Percentiles rank a stretch among this genome's conserved stretches.
These are phyloP conservation scores for barrel medic (Medicago truncatula) DNA, from an alignment of 306 rosid genomes.

Conservation along the genomic window MtrunA17r5.0-ANR NC_053044.1:52307501-52308000, in stretches of 20 bases:
- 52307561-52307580: conserved; percentile 77
- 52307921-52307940: not conserved
- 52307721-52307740: conserved; percentile 41
- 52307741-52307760: not conserved
- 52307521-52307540: conserved; percentile 44
- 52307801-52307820: conserved; percentile 57
- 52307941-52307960: too few relatives aligned
- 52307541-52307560: conserved; percentile 73
- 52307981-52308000: too few relatives aligned
- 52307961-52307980: too few relatives aligned
- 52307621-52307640: conserved; percentile 73
- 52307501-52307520: not conserved
- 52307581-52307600: conserved; percentile 66
- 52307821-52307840: conserved; percentile 80
- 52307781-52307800: conserved; percentile 31
- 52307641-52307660: conserved; percentile 67
- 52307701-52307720: conserved; percentile 53
- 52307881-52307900: conserved; percentile 11
- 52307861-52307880: conserved; percentile 17
- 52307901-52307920: conserved; percentile 15
- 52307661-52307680: conserved; percentile 52
- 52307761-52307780: not conserved
- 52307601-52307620: conserved; percentile 89
- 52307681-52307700: conserved; percentile 44
- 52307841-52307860: conserved; percentile 3